These are phyloP conservation scores for Perkinsus marinus DNA, from an alignment of 169 alveolate genomes.

Conservation along the genomic window DNA sequence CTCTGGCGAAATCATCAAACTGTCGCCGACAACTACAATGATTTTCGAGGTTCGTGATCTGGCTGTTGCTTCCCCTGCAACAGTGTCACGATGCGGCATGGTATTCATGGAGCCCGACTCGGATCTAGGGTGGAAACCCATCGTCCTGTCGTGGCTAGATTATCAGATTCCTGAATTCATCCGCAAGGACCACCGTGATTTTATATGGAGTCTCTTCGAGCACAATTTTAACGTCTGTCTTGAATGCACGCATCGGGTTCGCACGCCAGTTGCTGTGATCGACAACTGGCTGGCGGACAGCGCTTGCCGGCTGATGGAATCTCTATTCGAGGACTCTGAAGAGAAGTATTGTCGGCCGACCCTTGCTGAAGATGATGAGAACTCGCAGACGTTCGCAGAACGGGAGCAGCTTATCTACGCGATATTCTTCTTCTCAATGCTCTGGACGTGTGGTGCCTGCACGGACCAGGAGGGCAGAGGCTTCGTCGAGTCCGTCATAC, in stretches of 20 bases:
- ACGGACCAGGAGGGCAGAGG: conserved; percentile 5
- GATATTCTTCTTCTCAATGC: conserved; percentile 4
- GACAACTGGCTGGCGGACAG: conserved; percentile 30
- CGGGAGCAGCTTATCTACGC: conserved; percentile 7
- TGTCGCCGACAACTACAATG: conserved; percentile 73
- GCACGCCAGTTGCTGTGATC: conserved; percentile 20
- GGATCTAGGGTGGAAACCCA: conserved; percentile 57
- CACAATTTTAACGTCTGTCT: conserved; percentile 15
- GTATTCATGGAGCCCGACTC: conserved; percentile 68
- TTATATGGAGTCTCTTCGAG: conserved; percentile 8
- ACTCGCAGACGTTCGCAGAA: not conserved
- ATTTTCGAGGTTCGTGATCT: conserved; percentile 69
- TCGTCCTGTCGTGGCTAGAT: conserved; percentile 50
- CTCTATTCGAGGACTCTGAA: conserved; percentile 5
- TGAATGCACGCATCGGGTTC: conserved; percentile 9
- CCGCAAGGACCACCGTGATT: conserved; percentile 22
- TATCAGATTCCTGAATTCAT: conserved; percentile 28
- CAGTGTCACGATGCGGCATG: conserved; percentile 75
- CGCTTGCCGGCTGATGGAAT: conserved; percentile 20
- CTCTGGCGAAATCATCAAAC: conserved; percentile 69
- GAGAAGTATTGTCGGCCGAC: conserved; percentile 1
- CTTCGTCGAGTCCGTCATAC: conserved; percentile 15
- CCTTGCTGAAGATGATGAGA: not conserved
- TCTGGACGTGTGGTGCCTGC: conserved; percentile 12
- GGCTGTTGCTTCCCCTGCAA: conserved; percentile 73